Base-by-base conservation (phyloP, 441 rosid genomes). In the Francoa sonchifolia region DNA sequence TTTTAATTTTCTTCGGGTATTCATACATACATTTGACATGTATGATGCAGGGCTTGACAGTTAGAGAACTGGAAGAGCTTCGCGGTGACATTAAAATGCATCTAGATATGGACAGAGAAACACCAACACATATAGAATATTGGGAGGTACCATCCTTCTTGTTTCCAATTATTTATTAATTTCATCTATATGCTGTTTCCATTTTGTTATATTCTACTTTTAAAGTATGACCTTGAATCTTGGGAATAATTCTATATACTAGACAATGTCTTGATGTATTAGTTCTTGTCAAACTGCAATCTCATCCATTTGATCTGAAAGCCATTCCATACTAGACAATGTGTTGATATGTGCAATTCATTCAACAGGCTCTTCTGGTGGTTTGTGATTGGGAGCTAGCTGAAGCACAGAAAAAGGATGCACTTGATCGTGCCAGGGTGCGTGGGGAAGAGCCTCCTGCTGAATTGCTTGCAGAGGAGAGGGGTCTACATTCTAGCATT, bases 381-480 rank as follows among this genome's bases (percentile, higher is more conserved):
- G 84, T 85, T 40, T 77, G 89, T 28, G 80, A 77, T 36, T 89
- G 96, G 98, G 98, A 85, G 69, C 74, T 89, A 36, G 82, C 96
- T 59, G 96, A 89, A 65, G 84, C 89, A 39, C 72, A 69, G 49
- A 85, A 72, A 58, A 77, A 78, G 58, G 96, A 89, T 64, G 98
- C 82, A 8, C 53, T 85, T 15, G 96, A 82, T 61, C 80, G 84
- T 46, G 94, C 96, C 58, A 74, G 80, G 56, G 92, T 85, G 43
- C 83, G 96, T 59, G 92, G 98, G 48, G 96, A 82, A 55, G 74
- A 84, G 22, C 92, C 88, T 55, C 97, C 95, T 51, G 76, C 94
- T 1, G 94, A 84, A 65, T 65, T 82, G 67, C 84, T 82, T 52
- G 84, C 84, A 17, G 92, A 89, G 65, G 96, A 89, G 52, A 76